Conservation (phyloP, 2,329 filamentous ascomycete genomes). For the Didymella lethalis region DNA sequence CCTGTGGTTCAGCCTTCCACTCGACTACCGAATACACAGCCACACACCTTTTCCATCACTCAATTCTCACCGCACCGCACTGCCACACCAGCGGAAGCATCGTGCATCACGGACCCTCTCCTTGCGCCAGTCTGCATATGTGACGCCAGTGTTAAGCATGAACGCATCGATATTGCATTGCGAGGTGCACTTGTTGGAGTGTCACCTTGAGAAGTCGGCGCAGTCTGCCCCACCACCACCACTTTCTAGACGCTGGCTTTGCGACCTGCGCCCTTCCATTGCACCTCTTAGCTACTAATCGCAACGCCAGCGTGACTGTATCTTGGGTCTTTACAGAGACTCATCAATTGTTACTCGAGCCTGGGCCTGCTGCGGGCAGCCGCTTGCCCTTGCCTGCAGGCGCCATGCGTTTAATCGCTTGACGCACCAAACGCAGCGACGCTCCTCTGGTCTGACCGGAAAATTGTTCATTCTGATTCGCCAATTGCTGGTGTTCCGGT, state of each 20-base stretch:
- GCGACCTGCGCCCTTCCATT: conserved; percentile 12
- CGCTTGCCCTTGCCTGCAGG: conserved; percentile 22
- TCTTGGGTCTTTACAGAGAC: conserved; percentile 22
- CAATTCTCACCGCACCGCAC: conserved; percentile 38
- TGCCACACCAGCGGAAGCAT: conserved; percentile 33
- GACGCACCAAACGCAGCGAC: conserved; percentile 29
- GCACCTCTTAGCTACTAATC: not conserved
- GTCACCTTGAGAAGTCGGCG: not conserved
- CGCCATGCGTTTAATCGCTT: conserved; percentile 31
- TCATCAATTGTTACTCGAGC: conserved; percentile 30
- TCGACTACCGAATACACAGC: conserved; percentile 17
- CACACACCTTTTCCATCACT: conserved; percentile 26
- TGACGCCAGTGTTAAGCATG: conserved; percentile 12
- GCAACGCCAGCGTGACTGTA: conserved; percentile 10
- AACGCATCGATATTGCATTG: conserved; percentile 2
- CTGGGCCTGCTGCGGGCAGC: conserved; percentile 27
- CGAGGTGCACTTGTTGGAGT: conserved; percentile 9
- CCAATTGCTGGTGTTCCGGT: conserved; percentile 20
- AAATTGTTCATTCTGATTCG: conserved; percentile 31
- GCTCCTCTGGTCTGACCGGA: conserved; percentile 47
- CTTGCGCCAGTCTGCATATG: conserved; percentile 11
- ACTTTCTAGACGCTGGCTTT: not conserved
- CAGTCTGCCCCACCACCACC: conserved; percentile 6
- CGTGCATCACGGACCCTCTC: conserved; percentile 15
- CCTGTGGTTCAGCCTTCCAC: conserved; percentile 29